Conservation (phyloP, 1,284 basidiomycete species). For the Microbotryum silenes-acaulis region DNA sequence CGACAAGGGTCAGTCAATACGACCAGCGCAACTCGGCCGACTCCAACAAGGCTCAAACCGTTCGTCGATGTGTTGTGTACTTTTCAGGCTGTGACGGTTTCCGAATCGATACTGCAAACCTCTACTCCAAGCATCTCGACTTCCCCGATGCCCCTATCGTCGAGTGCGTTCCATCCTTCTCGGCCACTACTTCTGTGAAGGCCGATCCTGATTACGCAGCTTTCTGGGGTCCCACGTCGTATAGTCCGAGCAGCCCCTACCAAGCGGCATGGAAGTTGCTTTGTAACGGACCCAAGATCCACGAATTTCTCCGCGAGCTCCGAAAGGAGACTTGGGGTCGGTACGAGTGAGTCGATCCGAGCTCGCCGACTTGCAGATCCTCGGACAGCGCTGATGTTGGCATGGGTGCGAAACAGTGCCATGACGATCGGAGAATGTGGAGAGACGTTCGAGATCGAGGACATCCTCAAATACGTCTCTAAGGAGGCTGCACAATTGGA, state of each 20-base stretch:
- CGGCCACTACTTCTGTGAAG: too few relatives aligned
- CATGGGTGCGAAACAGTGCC: slow-evolving; percentile 34
- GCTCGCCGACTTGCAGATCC: too few relatives aligned
- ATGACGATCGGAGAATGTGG: slow-evolving; percentile 64
- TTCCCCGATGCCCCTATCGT: slow-evolving; percentile 38
- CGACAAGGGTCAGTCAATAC: slow-evolving; percentile 38
- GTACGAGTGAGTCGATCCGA: slow-evolving; percentile 41
- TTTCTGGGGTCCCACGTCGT: too few relatives aligned
- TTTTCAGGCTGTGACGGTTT: slow-evolving; percentile 62
- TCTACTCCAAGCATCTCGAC: slow-evolving; percentile 15
- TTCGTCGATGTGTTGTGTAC: too few relatives aligned
- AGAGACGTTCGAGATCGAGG: slow-evolving; percentile 45
- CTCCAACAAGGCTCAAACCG: too few relatives aligned
- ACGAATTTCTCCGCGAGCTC: slow-evolving; percentile 64
- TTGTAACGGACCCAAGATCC: slow-evolving; percentile 51
- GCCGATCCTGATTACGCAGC: too few relatives aligned
- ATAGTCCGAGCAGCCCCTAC: too few relatives aligned
- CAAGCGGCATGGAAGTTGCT: not conserved
- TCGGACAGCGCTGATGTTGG: not conserved
- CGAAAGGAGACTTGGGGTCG: slow-evolving; percentile 49
- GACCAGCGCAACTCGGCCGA: too few relatives aligned
- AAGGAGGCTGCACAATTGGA: slow-evolving; percentile 54
- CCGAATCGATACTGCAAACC: slow-evolving; percentile 38
- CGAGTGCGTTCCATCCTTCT: slow-evolving; percentile 5
- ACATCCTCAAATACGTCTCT: slow-evolving; percentile 49